A percentile compares a stretch with the other conserved stretches of the same genome.
Conservation (phyloP, 148 eudicot genomes). For the Selenicereus undatus region DNA sequence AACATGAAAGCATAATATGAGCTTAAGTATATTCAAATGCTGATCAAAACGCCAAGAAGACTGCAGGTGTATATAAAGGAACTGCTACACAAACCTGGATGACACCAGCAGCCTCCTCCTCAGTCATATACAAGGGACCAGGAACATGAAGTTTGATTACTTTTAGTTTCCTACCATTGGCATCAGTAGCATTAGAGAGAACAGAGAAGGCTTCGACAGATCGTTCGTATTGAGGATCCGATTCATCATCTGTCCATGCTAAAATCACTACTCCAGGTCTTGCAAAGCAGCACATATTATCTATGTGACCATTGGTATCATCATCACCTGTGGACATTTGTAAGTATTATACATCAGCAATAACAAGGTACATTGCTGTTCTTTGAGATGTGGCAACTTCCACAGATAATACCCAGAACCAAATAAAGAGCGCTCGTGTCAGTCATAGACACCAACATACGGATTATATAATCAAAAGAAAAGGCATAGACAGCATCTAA, state of each 20-base stretch:
- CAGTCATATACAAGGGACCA: conserved; percentile 79
- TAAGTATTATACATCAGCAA: not conserved
- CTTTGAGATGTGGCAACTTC: no score
- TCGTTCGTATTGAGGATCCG: conserved; percentile 83
- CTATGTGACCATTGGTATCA: conserved; percentile 95
- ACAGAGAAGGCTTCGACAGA: conserved; percentile 62
- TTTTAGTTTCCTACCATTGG: conserved; percentile 79
- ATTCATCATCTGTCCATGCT: conserved; percentile 87
- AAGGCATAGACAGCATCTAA: no score
- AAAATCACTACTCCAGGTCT: conserved; percentile 84
- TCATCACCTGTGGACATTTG: conserved; percentile 65
- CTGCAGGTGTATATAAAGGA: not conserved
- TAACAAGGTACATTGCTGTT: no score
- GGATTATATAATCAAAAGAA: no score
- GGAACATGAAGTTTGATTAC: conserved; percentile 89
- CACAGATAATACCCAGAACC: no score
- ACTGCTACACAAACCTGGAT: conserved; percentile 43
- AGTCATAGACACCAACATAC: no score
- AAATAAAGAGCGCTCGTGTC: no score
- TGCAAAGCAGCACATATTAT: conserved; percentile 87
- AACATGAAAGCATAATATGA: not conserved
- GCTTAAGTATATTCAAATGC: not conserved
- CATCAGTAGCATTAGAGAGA: conserved; percentile 66
- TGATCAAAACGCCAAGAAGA: not conserved
- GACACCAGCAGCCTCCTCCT: conserved; percentile 80